Base-by-base conservation (phyloP, 805 yeast species). In the Wickerhamiella alocasiicola region DNA sequence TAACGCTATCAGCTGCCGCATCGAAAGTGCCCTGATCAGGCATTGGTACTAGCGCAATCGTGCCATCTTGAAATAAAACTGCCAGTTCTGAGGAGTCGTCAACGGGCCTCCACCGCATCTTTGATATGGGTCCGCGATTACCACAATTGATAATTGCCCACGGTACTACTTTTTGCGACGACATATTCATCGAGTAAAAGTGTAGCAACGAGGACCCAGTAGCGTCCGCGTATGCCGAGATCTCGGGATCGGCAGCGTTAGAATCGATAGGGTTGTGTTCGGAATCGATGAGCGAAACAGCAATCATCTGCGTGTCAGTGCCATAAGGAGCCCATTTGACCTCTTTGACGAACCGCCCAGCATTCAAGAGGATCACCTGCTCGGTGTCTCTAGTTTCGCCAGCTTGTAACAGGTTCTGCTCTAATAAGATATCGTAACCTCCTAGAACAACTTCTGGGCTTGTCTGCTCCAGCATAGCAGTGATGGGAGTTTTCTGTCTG, bases 11-110 rank as follows among this genome's bases (percentile, higher is more conserved):
- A n/a, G 6, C 12, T n/a, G 5, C 25, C 4, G 11, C 9, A n/a
- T n/a, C 16, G 28, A 9, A 31, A 13, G 36, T 13, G 2, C 36
- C 42, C 2, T 21, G 3, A 6, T 19, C 6, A 0, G 53, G 52
- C 0, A 75, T 50, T 36, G 64, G 64, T 13, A 76, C 52, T 4
- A 76, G 50, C 42, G 72, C 74, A 4, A 74, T 54, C 4, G 61
- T 54, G 0, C 87, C 87, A 54, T 75, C 79, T 30, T 71, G 71
- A 45, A 73, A 72, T 0, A 64, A 62, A 9, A 72, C 74, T 4
- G 67, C 67, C n/a, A 77, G 48, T 0, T 68, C 60, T 2, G 74
- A 75, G 12, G 68, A 33, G 2, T 46, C 38, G 3, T 41, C 48
- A 9, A 46, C 46, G 0, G 64, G 49, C 54, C 65, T 42, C 59